Conservation (phyloP, 108 stramenopile species). For the Schizochytrium sp. region DNA sequence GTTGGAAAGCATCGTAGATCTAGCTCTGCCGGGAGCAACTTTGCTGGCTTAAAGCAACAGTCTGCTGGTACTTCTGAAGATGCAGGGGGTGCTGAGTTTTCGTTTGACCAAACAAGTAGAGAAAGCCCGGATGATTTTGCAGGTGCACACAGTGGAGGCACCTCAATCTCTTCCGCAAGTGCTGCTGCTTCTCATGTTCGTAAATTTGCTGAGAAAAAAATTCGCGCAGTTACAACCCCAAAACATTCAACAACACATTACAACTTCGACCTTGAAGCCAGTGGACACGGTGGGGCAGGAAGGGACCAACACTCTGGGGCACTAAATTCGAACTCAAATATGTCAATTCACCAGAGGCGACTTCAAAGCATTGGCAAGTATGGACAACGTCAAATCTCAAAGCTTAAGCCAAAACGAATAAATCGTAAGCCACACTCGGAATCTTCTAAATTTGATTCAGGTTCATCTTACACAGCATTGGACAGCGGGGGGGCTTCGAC, state of each 20-base stretch:
- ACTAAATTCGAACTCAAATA: background rate
- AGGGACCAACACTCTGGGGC: background rate
- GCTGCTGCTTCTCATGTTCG: background rate
- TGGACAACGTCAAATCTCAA: slow-evolving; percentile 12
- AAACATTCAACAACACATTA: background rate
- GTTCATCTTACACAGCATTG: no score
- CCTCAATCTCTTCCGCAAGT: background rate
- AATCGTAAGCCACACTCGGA: no score
- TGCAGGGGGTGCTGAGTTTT: background rate
- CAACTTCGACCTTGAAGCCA: background rate
- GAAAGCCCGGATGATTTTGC: background rate
- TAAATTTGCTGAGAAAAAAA: background rate
- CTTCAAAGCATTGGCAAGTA: slow-evolving; percentile 4
- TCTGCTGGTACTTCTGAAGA: background rate
- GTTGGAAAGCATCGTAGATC: slow-evolving; percentile 17
- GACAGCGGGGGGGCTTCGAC: no score
- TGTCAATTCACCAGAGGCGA: background rate
- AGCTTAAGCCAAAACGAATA: slow-evolving; percentile 7
- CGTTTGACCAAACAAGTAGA: no score
- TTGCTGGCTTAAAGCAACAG: background rate
- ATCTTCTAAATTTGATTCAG: no score
- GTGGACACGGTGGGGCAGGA: background rate
- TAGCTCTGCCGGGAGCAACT: slow-evolving; percentile 7
- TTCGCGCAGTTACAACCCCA: background rate
- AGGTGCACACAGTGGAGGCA: background rate